Evolutionary conservation across 2,329 filamentous ascomycete species (phyloP), one percentile per base, ranked within the genome.

Genomic region (Trichoderma sp.): DNA sequence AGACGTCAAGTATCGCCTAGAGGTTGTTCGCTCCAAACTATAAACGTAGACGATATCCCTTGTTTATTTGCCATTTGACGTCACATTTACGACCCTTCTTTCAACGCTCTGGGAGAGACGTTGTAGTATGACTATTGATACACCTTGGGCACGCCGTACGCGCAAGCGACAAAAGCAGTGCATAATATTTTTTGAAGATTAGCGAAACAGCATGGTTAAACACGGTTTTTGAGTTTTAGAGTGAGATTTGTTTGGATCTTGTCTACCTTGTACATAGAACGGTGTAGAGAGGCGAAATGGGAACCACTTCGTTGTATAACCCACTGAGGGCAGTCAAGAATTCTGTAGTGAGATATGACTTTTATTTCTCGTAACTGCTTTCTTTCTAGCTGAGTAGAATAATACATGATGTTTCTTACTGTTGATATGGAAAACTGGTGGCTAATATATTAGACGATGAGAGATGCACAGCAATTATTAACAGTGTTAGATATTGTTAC

Each of bases 1-100:
- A 81, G 96, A 99, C 79, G 94, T 99, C 58, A 97, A 97, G 79
- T 98, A 96, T 79, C 86, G 96, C 71, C 83, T 99, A 24, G 96
- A 98, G 81, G 95, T 91, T 3, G 92, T 99, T 55, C 87, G 93
- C 75, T 97, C 93, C 59, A 96, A 94, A 81, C 82, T 97, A 24
- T 89, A 78, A 75, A n/a, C 18, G 16, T n/a, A 37, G 34, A 63
- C 34, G 59, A 68, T 59, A 65, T 39, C 30, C 65, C 37, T 6
- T 60, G 16, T 18, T 32, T 46, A 28, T 46, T 34, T 58, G 24
- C 39, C 34, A 43, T 46, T 37, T 51, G 32, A 14, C 16, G 26
- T 66, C 49, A 28, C 43, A 66, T 26, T 56, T 30, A 66, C 52
- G 28, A 39, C 64, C 30, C n/a, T 59, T 58, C 37, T 66, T 37